Evolutionary conservation across 1,139 yeast genomes (phyloP), one percentile per base, ranked within the genome.

Genomic region (Suhomyces guaymorum): DNA sequence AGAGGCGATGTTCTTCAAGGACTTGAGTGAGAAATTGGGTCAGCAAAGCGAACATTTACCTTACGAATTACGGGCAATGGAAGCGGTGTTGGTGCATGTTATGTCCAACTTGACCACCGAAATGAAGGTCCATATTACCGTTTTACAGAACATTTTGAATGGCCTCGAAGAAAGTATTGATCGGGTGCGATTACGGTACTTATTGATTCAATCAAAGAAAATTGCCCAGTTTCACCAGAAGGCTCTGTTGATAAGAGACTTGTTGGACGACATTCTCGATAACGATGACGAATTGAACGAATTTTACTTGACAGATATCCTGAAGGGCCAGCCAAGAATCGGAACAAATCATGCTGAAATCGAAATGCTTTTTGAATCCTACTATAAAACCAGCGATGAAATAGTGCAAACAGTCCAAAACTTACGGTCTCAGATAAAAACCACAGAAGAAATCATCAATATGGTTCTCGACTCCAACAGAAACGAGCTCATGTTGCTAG

Each of bases 381-480:
- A 70, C 50, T 66, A 64, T 42, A 67, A 63, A 11, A 65, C 72
- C 4, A 55, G 63, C 26, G 73, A 69, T 46, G 76, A 70, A 43
- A 66, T 70, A 28, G 73, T 70, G 3, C 76, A 70, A 47, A 69
- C 72, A 3, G 67, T 63, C 7, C 66, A 65, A 33, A 66, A 66
- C 41, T 51, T 70, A 33, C 51, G 56, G 28, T 56, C 69, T 2
- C 75, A 70, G 46, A 68, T 71, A 24, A 66, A 59, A 43, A 68
- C 75, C 9, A 67, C 73, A 4, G 75, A 70, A 42, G 76, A 70
- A 42, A 68, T 70, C 39, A 70, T 70, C 25, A 66, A 66, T 37
- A 66, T 70, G 32, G 70, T 70, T 12, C 52, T 70, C 39, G 76
- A 70, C 39, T 64, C 75, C 3, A 70, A 70, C 45, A 52, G 76